Percentiles rank a stretch among this genome's conserved stretches.
Conservation (phyloP, 2,329 filamentous ascomycete genomes). For the Pezicula neosporulosa region DNA sequence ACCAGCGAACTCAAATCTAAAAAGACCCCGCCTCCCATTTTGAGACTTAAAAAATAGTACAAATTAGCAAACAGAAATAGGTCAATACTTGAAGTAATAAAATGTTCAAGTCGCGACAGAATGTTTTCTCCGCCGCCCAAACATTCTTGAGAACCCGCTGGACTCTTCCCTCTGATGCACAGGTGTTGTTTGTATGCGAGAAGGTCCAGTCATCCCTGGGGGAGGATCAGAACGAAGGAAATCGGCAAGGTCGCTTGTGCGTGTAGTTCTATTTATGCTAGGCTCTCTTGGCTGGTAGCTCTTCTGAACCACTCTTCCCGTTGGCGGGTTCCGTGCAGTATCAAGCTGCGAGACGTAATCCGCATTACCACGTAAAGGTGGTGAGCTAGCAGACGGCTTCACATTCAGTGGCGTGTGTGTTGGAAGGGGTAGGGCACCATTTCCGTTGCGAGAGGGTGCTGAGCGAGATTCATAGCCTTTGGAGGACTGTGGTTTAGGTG, state of each 20-base stretch:
- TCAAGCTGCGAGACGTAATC: conserved; percentile 20
- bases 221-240: conserved; percentile 71
- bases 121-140: conserved; percentile 7
- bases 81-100: background rate
- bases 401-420: conserved; percentile 36
- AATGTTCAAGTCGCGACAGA: background rate
- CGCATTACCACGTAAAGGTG: conserved; percentile 19
- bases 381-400: conserved; percentile 49
- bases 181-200: background rate
- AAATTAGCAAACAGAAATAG: background rate
- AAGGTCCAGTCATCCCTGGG: background rate
- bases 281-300: conserved; percentile 38
- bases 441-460: conserved; percentile 21
- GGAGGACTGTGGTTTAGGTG: conserved; percentile 27
- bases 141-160: conserved; percentile 8
- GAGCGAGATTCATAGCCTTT: conserved; percentile 25
- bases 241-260: conserved; percentile 66
- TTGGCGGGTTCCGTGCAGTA: conserved; percentile 11
- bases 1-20: too few relatives aligned
- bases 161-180: conserved; percentile 3
- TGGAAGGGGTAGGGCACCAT: conserved; percentile 33
- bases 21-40: background rate
- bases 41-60: background rate
- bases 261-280: conserved; percentile 16
- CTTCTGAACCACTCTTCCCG: conserved; percentile 42